phyloP scores from a whole-genome alignment of 129 eudicot species.

The Saussurea involucrata region DNA sequence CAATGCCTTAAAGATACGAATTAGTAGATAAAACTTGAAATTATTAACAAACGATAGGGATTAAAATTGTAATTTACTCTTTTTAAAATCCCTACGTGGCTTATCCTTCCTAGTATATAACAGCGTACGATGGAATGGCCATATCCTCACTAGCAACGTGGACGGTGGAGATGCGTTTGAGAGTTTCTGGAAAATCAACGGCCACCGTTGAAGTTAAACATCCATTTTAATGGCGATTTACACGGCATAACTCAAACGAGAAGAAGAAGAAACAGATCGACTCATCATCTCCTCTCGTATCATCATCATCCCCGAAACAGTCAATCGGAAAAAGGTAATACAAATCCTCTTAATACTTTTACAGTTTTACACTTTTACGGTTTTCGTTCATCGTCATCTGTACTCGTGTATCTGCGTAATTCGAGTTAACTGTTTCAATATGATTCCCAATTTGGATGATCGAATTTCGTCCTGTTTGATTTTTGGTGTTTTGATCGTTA shows the following conservation, averaged over 20 bases:
- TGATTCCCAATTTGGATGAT: neutral
- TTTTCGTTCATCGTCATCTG: conserved; percentile 1
- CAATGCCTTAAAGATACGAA: no score
- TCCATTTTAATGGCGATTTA: conserved; percentile 31
- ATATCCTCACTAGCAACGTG: conserved; percentile 16
- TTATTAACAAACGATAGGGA: no score
- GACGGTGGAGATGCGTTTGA: conserved; percentile 33
- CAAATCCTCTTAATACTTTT: conserved; percentile 5
- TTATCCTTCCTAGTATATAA: neutral
- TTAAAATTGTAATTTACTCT: no score
- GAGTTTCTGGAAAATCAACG: conserved; percentile 39
- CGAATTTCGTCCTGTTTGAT: neutral
- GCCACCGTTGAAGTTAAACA: conserved; percentile 1
- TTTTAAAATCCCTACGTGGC: neutral
- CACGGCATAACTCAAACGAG: conserved; percentile 28
- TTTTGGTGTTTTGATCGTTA: neutral
- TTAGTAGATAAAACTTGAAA: no score
- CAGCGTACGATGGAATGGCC: neutral
- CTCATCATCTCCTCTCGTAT: conserved; percentile 1
- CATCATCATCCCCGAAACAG: conserved; percentile 19
- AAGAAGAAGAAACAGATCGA: conserved; percentile 16
- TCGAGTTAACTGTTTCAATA: neutral
- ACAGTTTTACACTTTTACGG: conserved; percentile 27
- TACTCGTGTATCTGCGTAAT: conserved; percentile 6
- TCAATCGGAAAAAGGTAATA: conserved; percentile 10